Base-by-base conservation (phyloP, 2,329 filamentous ascomycete genomes). In the Penicillium vulpinum region DNA sequence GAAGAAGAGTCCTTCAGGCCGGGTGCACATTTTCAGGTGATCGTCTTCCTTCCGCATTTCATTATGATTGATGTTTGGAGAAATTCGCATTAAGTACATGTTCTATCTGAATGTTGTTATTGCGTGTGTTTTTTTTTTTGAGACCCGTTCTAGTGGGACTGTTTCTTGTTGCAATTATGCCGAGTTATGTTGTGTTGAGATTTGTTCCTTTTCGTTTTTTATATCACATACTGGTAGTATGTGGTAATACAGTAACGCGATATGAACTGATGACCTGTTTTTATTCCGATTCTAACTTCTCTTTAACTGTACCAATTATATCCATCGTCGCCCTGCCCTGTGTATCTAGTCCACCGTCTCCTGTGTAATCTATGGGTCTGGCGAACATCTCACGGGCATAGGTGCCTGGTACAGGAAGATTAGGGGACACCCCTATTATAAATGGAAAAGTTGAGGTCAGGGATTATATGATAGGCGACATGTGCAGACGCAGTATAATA, bases 1-100 rank as follows among this genome's bases (percentile, higher is more conserved):
- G 44, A 46, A 77, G 67, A 80, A 79, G 73, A 76, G 70, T 56
- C 70, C 70, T 46, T 33, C 44, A 24, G 44, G 29, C 9, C 44
- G 44, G 18, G 59, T 72, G 16, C 74, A 70, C 65, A 66, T 77
- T 44, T 73, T 73, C 40, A 50, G 53, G 36, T 65, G 45, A 60
- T 16, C 9, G 48, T 28, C 15, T 54, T 50, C 21, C 11, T 35
- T 31, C 29, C n/a, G 38, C 10, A 24, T 41, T 38, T 31, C n/a
- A 16, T 38, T 26, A 49, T 46, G 40, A 39, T 49, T 47, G 26
- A 51, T 56, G 58, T 26, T 44, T 56, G 48, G 21, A 43, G 45
- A 31, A 15, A 31, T 50, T 33, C 11, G 36, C 26, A 38, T 22
- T 51, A 4, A 22, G 16, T 21, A 45, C 41, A 33, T 44, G 54